phyloP scores from a whole-genome alignment of 345 rosid genomes.

The Hibiscus tridactylites region DNA sequence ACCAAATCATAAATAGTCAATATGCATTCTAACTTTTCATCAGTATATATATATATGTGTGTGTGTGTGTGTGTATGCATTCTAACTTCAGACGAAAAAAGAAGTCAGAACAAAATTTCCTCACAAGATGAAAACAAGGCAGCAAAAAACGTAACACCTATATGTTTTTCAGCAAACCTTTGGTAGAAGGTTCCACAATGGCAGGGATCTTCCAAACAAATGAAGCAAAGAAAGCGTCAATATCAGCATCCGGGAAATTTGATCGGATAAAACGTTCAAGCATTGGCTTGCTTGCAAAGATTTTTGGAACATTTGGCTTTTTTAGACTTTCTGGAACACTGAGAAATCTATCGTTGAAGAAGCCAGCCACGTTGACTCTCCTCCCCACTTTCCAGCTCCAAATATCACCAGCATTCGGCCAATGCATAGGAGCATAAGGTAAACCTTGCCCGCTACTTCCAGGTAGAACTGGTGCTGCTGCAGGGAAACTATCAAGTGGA shows the following conservation, averaged over 20 bases:
- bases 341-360: conserved; percentile 49
- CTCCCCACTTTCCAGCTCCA: conserved; percentile 90
- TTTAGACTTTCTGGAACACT: conserved; percentile 45
- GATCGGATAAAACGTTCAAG: conserved; percentile 39
- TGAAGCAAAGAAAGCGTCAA: conserved; percentile 43
- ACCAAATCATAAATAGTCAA: background rate
- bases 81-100: background rate
- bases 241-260: conserved; percentile 44
- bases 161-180: background rate
- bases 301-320: conserved; percentile 8
- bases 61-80: background rate
- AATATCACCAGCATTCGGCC: conserved; percentile 68
- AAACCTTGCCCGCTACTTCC: conserved; percentile 56
- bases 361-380: conserved; percentile 40
- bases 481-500: background rate
- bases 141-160: background rate
- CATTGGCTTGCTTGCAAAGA: conserved; percentile 49
- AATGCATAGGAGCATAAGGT: conserved; percentile 78
- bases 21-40: background rate
- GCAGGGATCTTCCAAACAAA: conserved; percentile 79
- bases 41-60: too few species aligned
- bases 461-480: conserved; percentile 32
- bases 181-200: conserved; percentile 16
- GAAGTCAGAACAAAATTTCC: background rate
- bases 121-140: background rate